Evolutionary conservation across 2,329 filamentous ascomycete species (phyloP).

Genomic region (Lecanosticta acicola): DNA sequence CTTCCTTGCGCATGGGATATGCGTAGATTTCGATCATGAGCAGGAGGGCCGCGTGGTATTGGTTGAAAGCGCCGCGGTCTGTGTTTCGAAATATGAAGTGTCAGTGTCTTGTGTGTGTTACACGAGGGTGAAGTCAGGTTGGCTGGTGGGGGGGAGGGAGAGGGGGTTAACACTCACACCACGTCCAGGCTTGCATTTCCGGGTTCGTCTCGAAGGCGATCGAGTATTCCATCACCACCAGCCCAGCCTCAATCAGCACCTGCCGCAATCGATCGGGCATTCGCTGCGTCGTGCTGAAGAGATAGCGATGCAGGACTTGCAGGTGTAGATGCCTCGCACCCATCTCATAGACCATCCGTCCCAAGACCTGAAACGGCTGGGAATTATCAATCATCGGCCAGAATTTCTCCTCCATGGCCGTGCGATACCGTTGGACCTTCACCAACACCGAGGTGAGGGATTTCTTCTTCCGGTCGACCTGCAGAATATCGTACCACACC

Average conservation of each 20-base stretch:
- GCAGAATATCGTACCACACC: conserved; percentile 63
- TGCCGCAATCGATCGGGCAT: conserved; percentile 60
- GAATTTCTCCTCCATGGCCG: conserved; percentile 61
- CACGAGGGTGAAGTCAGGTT: too few relatives aligned
- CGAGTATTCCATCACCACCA: conserved; percentile 49
- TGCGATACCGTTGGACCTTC: conserved; percentile 64
- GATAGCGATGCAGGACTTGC: conserved; percentile 64
- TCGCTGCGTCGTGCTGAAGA: conserved; percentile 42
- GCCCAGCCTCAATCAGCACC: conserved; percentile 58
- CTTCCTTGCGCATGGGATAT: conserved; percentile 52
- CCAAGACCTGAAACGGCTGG: conserved; percentile 58
- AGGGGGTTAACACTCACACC: conserved; percentile 46
- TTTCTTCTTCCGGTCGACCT: conserved; percentile 56
- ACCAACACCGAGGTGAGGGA: conserved; percentile 59
- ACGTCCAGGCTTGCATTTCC: conserved; percentile 55
- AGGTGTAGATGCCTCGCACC: conserved; percentile 59
- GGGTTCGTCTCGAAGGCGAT: conserved; percentile 51
- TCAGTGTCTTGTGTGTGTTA: too few relatives aligned
- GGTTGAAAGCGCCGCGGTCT: conserved; percentile 60
- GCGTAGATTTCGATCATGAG: conserved; percentile 63
- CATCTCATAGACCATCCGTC: conserved; percentile 59
- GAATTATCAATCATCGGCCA: conserved; percentile 55
- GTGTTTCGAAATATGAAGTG: too few relatives aligned
- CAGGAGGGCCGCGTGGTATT: conserved; percentile 66
- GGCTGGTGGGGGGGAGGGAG: too few relatives aligned